Evolutionary conservation across 2,329 filamentous ascomycete species (phyloP).

Genomic region (Fusarium longipes): DNA sequence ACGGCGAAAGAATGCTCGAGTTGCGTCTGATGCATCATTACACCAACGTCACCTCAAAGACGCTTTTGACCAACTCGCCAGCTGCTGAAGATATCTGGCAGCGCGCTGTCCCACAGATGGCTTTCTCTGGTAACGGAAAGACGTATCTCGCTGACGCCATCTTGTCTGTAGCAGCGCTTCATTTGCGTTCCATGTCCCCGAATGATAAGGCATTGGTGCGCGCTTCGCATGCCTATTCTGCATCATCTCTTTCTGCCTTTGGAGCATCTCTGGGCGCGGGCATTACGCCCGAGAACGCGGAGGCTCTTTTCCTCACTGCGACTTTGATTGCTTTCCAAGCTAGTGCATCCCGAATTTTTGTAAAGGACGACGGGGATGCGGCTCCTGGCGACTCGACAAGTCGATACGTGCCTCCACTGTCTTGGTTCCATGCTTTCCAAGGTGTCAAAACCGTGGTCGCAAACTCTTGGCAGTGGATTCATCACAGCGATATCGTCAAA

Average conservation of each 20-base stretch:
- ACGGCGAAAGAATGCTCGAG: slow-evolving; percentile 65
- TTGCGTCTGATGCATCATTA: slow-evolving; percentile 74
- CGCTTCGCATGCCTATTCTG: slow-evolving; percentile 73
- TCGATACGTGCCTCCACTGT: slow-evolving; percentile 68
- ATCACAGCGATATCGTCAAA: slow-evolving; percentile 66
- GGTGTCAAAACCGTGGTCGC: slow-evolving; percentile 74
- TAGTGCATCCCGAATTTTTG: slow-evolving; percentile 70
- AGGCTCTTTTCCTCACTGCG: slow-evolving; percentile 71
- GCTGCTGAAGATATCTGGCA: slow-evolving; percentile 68
- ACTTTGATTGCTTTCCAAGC: slow-evolving; percentile 75
- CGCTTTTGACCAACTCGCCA: slow-evolving; percentile 65
- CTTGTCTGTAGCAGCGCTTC: slow-evolving; percentile 71
- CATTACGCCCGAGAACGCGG: slow-evolving; percentile 69
- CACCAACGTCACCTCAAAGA: slow-evolving; percentile 69
- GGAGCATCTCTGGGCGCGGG: slow-evolving; percentile 66
- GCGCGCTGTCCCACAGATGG: slow-evolving; percentile 68
- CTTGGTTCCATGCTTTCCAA: slow-evolving; percentile 75
- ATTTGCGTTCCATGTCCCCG: slow-evolving; percentile 67
- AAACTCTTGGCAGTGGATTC: slow-evolving; percentile 72
- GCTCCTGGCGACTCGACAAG: slow-evolving; percentile 52
- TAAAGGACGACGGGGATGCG: slow-evolving; percentile 63
- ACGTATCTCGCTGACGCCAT: slow-evolving; percentile 72
- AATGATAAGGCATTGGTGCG: slow-evolving; percentile 70
- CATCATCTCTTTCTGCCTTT: slow-evolving; percentile 71
- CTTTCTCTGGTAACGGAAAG: slow-evolving; percentile 67